Base-by-base conservation (phyloP, 2,329 filamentous ascomycete genomes). In the Neopestalotiopsis rosae region DNA sequence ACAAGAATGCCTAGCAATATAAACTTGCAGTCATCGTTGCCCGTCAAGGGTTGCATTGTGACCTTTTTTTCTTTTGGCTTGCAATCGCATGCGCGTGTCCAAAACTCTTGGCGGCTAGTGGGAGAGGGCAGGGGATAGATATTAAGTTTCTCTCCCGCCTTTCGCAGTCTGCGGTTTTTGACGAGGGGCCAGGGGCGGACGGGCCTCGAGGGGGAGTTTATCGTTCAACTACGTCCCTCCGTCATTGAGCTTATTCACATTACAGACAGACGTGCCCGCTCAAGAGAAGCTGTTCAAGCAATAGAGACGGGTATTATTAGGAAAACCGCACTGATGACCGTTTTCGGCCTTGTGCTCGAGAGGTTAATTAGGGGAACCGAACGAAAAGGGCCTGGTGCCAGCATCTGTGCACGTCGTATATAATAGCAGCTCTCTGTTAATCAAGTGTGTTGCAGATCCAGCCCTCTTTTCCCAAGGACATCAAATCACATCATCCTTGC, bases 131-230 rank as follows among this genome's bases (percentile, higher is more conserved):
- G 24, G 24, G 24, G 24, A 28, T 49, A 52, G n/a, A 52, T 52
- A 52, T 52, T 52, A 52, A 52, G 45, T 52, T 52, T 52, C 45
- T 52, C 45, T 17, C 45, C 45, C 45, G 45, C 45, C 45, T 52
- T 52, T 52, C 17, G 45, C 45, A 52, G 45, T 52, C 45, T 52
- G 45, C n/a, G 45, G 45, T 52, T 49, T 13, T n/a, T 52, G 45
- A 7, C 34, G 34, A 38, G 34, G 34, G 34, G 24, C 24, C 24
- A 28, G 24, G 24, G 24, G 24, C 24, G 24, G 45, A 52, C n/a
- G 6, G 45, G 17, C 45, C 45, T 24, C 5, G 20, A 9, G 45
- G 45, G n/a, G 17, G 7, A 17, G 14, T 20, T 52, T 17, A 52
- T 20, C n/a, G 34, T 38, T 38, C 6, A 38, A 38, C 34, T 38